phyloP scores from a whole-genome alignment of 306 rosid species.

The Boehmeria nivea region DNA sequence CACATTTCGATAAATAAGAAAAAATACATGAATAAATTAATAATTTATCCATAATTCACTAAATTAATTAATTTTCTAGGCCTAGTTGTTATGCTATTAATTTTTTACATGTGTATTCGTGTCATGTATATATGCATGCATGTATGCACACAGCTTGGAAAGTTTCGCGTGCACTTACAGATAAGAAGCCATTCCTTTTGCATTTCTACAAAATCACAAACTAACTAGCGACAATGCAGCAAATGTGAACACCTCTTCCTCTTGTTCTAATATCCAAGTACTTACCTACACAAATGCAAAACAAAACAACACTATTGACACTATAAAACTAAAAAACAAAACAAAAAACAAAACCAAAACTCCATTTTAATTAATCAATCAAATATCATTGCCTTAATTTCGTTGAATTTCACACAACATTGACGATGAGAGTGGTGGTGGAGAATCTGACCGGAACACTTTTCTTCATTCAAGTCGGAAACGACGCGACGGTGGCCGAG shows the following conservation, averaged over 20 bases:
- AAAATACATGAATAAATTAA: too few relatives aligned
- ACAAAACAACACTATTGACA: background rate
- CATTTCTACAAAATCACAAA: conserved; percentile 4
- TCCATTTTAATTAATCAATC: too few relatives aligned
- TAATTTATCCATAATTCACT: too few relatives aligned
- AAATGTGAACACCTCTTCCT: conserved; percentile 17
- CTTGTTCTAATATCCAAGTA: too few relatives aligned
- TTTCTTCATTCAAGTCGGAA: conserved; percentile 23
- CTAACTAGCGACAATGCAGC: conserved; percentile 24
- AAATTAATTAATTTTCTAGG: too few relatives aligned
- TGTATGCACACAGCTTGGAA: too few relatives aligned
- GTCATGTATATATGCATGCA: too few relatives aligned
- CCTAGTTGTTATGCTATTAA: too few relatives aligned
- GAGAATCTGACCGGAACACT: conserved; percentile 39
- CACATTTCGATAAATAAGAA: too few relatives aligned
- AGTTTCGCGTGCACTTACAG: background rate
- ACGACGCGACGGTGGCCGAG: conserved; percentile 36
- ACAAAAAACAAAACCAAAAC: too few relatives aligned
- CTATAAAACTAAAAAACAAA: too few relatives aligned
- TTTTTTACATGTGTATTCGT: too few relatives aligned
- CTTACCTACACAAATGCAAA: background rate
- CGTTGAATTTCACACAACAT: background rate
- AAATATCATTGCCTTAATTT: background rate
- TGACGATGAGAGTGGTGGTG: conserved; percentile 25
- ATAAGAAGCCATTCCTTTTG: conserved; percentile 6